Evolutionary conservation across 106 monocot genomes (phyloP), one percentile per base, ranked within the genome.

Genomic region (Triglochin maritima): DNA sequence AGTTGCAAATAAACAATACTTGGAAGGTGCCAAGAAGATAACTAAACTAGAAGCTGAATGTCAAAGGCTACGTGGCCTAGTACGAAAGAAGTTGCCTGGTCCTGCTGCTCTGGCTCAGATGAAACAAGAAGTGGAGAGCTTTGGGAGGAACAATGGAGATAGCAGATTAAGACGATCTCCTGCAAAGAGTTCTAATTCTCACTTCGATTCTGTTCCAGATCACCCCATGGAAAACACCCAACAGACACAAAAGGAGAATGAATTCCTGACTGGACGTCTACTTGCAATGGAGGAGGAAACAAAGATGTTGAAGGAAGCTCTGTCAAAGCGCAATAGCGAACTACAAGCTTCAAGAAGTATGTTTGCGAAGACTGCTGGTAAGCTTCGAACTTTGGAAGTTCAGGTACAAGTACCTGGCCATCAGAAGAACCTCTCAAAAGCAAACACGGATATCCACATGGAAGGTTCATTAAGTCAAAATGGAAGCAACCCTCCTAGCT

Each of bases 71-170:
- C 85, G 98, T 50, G 84, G 87, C 1, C 79, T 98, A 66, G 98
- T 98, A 50, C 72, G 88, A 57, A 98, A 98, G 69, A 98, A 98
- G 60, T 77, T 98, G 50, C 98, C 98, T 4, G 98, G 98, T 2
- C 88, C 98, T 47, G 98, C 98, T 75, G 98, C 98, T 59, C 65
- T 98, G 69, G 91, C 98, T 64, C 98, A 98, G 69, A 98, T 98
- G 91, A 98, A 88, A 69, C 57, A 82, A 60, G 98, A 98, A 79
- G 98, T 92, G 68, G 91, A 98, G 65, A 79, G 60, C 65, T 66
- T 91, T 69, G 96, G 90, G 63, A 68, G 69, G 15, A 79, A 76
- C 62, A 60, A 67, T 72, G 80, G 80, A n/a, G 84, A 81, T 16
- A 58, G 62, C 45, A 80, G 84, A 69, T 7, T 68, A 50, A 69